These are phyloP conservation scores for Botrytis byssoidea DNA, from an alignment of 2,329 filamentous ascomycete genomes.

Conservation along the genomic window DNA sequence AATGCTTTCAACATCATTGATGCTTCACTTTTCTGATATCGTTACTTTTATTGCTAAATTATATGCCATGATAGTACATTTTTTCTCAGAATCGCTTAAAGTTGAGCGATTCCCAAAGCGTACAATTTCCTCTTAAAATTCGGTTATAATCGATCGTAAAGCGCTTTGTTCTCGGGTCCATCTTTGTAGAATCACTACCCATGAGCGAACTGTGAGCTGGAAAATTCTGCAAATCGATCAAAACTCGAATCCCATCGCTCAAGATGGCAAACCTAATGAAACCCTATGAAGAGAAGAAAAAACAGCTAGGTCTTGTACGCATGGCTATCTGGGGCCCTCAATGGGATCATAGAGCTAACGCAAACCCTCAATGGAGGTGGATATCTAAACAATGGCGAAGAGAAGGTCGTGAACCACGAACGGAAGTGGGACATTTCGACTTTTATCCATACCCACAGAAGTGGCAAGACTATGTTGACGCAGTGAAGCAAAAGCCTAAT, in stretches of 20 bases:
- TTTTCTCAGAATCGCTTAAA: background rate
- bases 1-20: background rate
- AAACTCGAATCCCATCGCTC: background rate
- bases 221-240: background rate
- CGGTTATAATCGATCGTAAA: too few relatives aligned
- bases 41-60: background rate
- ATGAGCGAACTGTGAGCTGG: too few relatives aligned
- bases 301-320: background rate
- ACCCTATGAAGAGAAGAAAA: background rate
- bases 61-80: background rate
- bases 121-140: background rate
- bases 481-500: background rate
- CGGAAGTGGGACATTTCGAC: background rate
- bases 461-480: background rate
- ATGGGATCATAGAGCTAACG: background rate
- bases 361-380: background rate
- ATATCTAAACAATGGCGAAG: background rate
- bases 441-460: background rate
- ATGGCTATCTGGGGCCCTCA: background rate
- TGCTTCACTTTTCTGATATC: background rate
- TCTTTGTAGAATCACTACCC: background rate
- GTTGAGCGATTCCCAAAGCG: background rate
- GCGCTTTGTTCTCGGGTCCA: background rate
- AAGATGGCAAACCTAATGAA: background rate
- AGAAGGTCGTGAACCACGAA: background rate